These are phyloP conservation scores for Trichoderma atrobrunneum DNA, from an alignment of 2,329 filamentous ascomycete species.

Conservation along the genomic window DNA sequence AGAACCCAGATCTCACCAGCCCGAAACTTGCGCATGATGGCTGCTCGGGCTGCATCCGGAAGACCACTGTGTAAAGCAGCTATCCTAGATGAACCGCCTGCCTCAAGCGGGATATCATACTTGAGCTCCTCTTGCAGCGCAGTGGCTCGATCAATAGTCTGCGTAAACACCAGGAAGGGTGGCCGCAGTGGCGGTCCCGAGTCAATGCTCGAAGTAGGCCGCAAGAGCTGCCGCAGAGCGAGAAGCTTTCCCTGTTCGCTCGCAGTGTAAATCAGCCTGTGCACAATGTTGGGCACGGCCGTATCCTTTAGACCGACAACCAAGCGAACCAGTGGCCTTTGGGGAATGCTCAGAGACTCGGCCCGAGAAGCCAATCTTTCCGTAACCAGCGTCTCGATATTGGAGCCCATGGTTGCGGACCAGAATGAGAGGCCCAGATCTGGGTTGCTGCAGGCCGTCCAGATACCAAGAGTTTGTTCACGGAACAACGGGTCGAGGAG, in stretches of 20 bases:
- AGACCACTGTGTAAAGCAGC: conserved; percentile 89
- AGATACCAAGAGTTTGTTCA: conserved; percentile 81
- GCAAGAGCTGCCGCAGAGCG: conserved; percentile 83
- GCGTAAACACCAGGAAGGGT: conserved; percentile 92
- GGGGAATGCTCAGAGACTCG: conserved; percentile 34
- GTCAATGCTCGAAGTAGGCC: conserved; percentile 60
- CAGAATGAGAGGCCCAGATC: conserved; percentile 77
- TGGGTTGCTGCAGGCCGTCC: conserved; percentile 71
- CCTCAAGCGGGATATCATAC: conserved; percentile 89
- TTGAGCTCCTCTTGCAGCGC: conserved; percentile 86
- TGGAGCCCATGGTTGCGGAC: conserved; percentile 97
- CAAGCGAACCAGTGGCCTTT: conserved; percentile 67
- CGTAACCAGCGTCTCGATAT: conserved; percentile 75
- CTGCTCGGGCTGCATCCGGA: conserved; percentile 68
- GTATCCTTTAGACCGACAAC: conserved; percentile 97
- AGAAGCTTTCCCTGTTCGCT: conserved; percentile 93
- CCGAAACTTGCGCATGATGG: conserved; percentile 86
- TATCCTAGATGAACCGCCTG: conserved; percentile 78
- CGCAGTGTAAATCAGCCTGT: conserved; percentile 86
- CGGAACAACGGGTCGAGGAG: conserved; percentile 88
- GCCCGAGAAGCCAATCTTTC: conserved; percentile 61
- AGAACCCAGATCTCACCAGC: conserved; percentile 93
- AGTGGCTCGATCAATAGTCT: conserved; percentile 87
- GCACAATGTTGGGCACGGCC: conserved; percentile 85
- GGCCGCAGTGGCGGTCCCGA: conserved; percentile 67